These are phyloP conservation scores for Trypanosoma cruzi DNA, from an alignment of 208 protist genomes.

Conservation along the genomic window DNA sequence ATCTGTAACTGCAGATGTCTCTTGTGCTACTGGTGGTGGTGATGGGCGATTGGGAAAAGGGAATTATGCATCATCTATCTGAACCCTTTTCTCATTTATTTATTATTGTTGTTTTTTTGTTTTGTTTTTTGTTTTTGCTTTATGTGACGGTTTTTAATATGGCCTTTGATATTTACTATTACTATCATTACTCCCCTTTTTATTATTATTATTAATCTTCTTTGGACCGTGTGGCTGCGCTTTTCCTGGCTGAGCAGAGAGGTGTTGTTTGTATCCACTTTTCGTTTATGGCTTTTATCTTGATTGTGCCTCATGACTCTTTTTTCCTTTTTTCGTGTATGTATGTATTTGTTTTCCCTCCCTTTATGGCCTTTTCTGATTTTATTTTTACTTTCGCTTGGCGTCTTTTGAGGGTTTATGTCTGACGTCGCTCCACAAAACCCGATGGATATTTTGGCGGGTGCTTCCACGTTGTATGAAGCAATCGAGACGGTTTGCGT, in stretches of 20 bases:
- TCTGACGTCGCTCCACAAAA: not conserved
- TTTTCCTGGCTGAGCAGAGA: not conserved
- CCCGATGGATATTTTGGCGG: not conserved
- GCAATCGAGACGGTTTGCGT: slow-evolving; percentile 13
- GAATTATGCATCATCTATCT: slow-evolving; percentile 2
- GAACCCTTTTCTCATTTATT: not conserved
- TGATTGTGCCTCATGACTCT: too few species aligned
- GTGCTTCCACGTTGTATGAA: slow-evolving; percentile 5
- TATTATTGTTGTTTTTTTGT: slow-evolving; percentile 7
- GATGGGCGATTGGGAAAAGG: not conserved
- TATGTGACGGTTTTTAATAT: too few species aligned
- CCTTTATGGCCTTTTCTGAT: slow-evolving; percentile 6
- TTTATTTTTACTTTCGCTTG: not conserved
- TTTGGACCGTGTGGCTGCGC: not conserved
- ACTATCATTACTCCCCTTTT: not conserved
- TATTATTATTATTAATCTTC: not conserved
- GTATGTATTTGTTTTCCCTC: not conserved
- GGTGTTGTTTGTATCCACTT: slow-evolving; percentile 22
- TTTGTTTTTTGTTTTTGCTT: too few species aligned
- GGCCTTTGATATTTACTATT: not conserved
- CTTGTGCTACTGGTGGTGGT: not conserved
- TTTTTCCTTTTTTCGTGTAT: slow-evolving; percentile 3
- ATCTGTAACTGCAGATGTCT: not conserved
- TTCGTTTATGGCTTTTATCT: too few species aligned
- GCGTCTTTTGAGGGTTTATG: slow-evolving; percentile 8